Evolutionary conservation across 1,284 basidiomycete species (phyloP), one percentile per base, ranked within the genome.

Genomic region (Puccinia hordei): DNA sequence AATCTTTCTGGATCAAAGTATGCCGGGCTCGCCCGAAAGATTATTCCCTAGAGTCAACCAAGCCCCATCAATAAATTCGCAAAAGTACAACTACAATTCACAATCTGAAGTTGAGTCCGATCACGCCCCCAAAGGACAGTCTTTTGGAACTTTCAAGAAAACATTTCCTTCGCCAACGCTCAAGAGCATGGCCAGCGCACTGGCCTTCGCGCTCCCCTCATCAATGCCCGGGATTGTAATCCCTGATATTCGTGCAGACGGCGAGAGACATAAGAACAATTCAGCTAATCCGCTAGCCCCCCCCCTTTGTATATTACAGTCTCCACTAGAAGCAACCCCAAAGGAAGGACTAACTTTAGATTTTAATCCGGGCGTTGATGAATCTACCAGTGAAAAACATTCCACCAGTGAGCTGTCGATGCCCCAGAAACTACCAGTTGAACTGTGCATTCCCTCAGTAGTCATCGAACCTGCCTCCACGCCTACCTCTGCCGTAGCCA

Each of bases 1-100:
- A 0, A 85, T 89, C 24, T 89, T 89, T 80, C 86, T 87, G 2
- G 88, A 88, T 55, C 87, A 87, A 65, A 87, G 87, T 44, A 53
- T 59, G 33, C 79, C 79, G 22, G 72, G 71, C 38, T 81, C 79
- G 22, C 85, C 87, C 0, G 86, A 84, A 3, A 65, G 81, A 12
- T 71, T 84, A 38, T 59, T 75, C 24, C 81, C 79, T 3, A 68
- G 41, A 65, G 15, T 63, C 15, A 71, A 66, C 13, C 78, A 80
- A 38, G 55, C 61, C 44, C 69, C 78, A 55, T 35, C 78, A 33
- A 46, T 73, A 15, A 80, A 63, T 24, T 59, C 78, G 38, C 41
- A 59, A 41, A 80, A 73, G 33, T 72, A 80, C 53, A 72, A 80
- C 30, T 80, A 80, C 33, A 80, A 71, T 41, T 80, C 78, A 33